phyloP scores from a whole-genome alignment of 139 green algal species.

The Diplosphaera chodatii region DNA sequence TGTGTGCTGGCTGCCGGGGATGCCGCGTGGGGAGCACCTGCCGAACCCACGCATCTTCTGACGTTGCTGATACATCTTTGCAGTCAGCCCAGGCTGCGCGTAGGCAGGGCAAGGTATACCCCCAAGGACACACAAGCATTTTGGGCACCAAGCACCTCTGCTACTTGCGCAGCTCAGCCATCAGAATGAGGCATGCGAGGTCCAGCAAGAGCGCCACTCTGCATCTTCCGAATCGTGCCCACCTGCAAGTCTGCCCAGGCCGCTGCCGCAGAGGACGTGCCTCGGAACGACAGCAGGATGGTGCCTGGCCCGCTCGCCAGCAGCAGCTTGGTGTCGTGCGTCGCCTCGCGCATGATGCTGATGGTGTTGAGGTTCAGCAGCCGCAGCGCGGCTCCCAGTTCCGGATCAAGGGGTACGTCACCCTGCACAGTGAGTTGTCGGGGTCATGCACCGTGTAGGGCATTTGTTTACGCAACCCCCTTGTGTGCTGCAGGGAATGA shows the following conservation, averaged over 20 bases:
- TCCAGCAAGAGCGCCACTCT: no score
- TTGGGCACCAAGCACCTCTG: not conserved
- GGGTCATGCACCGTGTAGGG: no score
- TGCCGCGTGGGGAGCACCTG: not conserved
- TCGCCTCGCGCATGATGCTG: constrained; percentile 3
- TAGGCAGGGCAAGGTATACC: no score
- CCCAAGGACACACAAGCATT: no score
- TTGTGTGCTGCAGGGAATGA: not conserved
- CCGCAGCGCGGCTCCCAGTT: not conserved
- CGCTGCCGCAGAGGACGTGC: constrained; percentile 9
- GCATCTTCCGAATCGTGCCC: no score
- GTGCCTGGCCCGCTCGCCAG: constrained; percentile 5
- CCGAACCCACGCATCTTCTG: no score
- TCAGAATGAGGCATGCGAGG: no score
- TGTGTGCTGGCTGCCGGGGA: not conserved
- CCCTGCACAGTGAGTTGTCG: no score
- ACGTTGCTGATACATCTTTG: no score
- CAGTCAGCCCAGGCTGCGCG: no score
- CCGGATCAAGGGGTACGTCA: not conserved
- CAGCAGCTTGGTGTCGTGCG: constrained; percentile 14
- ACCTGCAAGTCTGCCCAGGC: constrained; percentile 19
- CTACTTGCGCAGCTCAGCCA: no score
- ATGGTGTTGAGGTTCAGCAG: not conserved
- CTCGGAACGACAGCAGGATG: constrained; percentile 18
- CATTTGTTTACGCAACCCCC: no score